phyloP scores from a whole-genome alignment of 257 asterid species.

The Solanum ahanhuiri region DNA sequence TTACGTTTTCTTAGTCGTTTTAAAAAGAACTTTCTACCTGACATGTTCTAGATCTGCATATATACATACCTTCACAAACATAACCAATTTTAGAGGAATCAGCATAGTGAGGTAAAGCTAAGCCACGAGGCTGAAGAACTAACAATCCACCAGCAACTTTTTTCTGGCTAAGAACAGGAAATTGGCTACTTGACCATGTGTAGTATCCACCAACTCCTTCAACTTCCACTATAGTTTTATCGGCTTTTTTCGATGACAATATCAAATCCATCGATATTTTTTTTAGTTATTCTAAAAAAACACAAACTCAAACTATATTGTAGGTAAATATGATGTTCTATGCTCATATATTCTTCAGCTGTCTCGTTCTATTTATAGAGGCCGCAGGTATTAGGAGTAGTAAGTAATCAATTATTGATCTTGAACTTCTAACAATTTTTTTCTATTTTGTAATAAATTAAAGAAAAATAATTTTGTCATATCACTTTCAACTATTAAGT shows the following conservation, averaged over 20 bases:
- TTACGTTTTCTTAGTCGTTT: too few species aligned
- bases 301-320: background rate
- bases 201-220: constrained; percentile 32
- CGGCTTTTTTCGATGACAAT: constrained; percentile 18
- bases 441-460: too few species aligned
- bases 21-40: too few species aligned
- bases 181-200: constrained; percentile 22
- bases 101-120: constrained; percentile 38
- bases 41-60: too few species aligned
- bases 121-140: constrained; percentile 27
- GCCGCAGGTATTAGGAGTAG: too few species aligned
- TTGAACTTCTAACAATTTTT: too few species aligned
- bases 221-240: constrained; percentile 16
- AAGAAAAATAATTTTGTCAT: too few species aligned
- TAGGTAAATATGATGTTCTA: background rate
- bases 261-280: constrained; percentile 9
- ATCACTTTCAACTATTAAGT: too few species aligned
- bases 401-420: too few species aligned
- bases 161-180: constrained; percentile 12
- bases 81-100: constrained; percentile 29
- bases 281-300: background rate
- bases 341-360: too few species aligned
- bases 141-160: constrained; percentile 31
- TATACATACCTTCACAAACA: constrained; percentile 23
- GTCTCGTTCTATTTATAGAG: too few species aligned